Conservation (phyloP, 169 alveolate genomes). For the Plasmodium malariae region DNA sequence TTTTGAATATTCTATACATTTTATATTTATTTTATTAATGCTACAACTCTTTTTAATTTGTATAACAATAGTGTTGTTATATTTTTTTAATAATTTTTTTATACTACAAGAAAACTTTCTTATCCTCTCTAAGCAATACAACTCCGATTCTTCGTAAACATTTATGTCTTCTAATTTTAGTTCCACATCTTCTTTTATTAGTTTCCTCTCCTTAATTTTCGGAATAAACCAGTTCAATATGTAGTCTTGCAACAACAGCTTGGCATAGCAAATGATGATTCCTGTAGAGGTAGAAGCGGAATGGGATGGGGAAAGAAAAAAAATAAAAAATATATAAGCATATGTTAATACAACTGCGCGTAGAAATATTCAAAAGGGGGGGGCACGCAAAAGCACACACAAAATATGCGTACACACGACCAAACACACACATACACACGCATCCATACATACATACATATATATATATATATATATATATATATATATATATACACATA, state of each 20-base stretch:
- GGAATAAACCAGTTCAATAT: slow-evolving; percentile 86
- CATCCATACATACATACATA: background rate
- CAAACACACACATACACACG: background rate
- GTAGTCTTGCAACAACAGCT: slow-evolving; percentile 82
- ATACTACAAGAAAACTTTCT: slow-evolving; percentile 53
- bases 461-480: background rate
- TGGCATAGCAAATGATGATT: slow-evolving; percentile 84
- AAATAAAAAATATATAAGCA: slow-evolving; percentile 26
- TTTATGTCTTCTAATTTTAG: slow-evolving; percentile 61
- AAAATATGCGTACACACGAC: too few species aligned
- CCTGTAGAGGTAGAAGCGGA: slow-evolving; percentile 77
- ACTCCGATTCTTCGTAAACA: slow-evolving; percentile 64
- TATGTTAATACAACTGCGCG: background rate
- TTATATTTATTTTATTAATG: slow-evolving; percentile 73
- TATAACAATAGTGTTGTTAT: slow-evolving; percentile 52
- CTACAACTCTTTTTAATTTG: slow-evolving; percentile 31
- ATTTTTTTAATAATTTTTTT: slow-evolving; percentile 49
- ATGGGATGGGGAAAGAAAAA: slow-evolving; percentile 61
- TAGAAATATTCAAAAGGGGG: too few species aligned
- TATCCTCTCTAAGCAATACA: slow-evolving; percentile 53
- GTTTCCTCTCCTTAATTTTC: slow-evolving; percentile 77
- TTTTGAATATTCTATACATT: slow-evolving; percentile 48
- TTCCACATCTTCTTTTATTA: slow-evolving; percentile 41
- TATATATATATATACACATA: background rate
- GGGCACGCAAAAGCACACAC: too few species aligned